Percentiles rank a stretch among this genome's conserved stretches.
Conservation (phyloP, 1,139 yeast genomes). For the Saccharomyces hybrid region DNA sequence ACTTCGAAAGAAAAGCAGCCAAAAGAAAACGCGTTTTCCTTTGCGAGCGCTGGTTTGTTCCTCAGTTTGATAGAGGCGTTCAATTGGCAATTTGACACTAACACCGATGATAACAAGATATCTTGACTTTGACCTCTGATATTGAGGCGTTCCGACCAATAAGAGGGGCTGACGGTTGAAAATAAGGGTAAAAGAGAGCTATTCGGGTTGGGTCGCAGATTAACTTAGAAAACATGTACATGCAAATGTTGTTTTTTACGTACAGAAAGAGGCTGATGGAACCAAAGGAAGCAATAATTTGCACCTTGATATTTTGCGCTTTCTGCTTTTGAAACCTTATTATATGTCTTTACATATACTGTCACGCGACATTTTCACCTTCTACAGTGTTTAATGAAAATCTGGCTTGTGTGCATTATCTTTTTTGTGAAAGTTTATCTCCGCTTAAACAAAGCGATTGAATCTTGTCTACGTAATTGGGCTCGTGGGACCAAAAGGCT, state of each 20-base stretch:
- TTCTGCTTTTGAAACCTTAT: background rate
- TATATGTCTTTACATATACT: background rate
- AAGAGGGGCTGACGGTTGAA: background rate
- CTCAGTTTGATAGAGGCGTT: background rate
- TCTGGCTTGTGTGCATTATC: slow-evolving; percentile 1
- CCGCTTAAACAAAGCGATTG: background rate
- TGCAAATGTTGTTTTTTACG: background rate
- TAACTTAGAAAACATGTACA: background rate
- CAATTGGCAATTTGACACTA: background rate
- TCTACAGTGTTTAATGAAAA: background rate
- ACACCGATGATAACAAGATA: background rate
- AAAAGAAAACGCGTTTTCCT: background rate
- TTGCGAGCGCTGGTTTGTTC: background rate
- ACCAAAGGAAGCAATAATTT: background rate
- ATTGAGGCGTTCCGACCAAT: background rate
- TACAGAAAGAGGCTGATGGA: background rate
- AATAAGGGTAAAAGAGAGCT: background rate
- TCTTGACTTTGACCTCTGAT: background rate
- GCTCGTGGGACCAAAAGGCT: background rate
- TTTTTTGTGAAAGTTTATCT: slow-evolving; percentile 6
- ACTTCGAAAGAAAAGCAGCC: background rate
- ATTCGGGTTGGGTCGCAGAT: background rate
- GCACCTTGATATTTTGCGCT: background rate
- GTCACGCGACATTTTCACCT: background rate
- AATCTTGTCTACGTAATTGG: background rate